Evolutionary conservation across 768 basidiomycete species (phyloP), one percentile per base, ranked within the genome.

Genomic region (Mycena galericulata): DNA sequence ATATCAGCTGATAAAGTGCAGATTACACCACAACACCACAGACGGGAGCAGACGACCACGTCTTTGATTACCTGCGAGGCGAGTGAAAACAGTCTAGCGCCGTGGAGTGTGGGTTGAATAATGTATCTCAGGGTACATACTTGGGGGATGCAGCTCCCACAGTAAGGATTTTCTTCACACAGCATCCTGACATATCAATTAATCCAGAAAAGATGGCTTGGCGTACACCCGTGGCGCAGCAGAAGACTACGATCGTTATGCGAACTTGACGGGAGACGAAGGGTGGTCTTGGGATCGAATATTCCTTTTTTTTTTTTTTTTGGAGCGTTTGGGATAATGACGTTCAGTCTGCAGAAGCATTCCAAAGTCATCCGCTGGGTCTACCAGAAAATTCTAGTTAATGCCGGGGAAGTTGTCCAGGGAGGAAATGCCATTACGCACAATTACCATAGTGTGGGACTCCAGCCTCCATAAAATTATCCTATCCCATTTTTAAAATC

Each of bases 231-330:
- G 79, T 20, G 80, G 79, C 7, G 75, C 77, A 0, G 61, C 65
- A 14, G 75, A 76, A 29, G 79, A 81, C 57, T 79, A 67, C 47
- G 67, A 81, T 46, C 73, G 76, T 3, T 78, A 69, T 43, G 80
- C 80, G 2, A 43, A 51, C 1, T 63, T 79, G 20, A 76, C 79
- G 30, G 77, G 75, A 2, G 80, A 82, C 62, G 27, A 53, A 5
- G 79, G 80, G 3, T 83, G 82, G 82, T 75, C 78, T 7, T 83
- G 80, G 81, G 66, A 78, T 22, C 71, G 62, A 43, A 36, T 78
- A 10, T 63, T 73, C 46, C 74, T 62, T n/a, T 78, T 74, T 58
- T 70, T 77, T 40, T 61, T 60, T n/a, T n/a, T n/a, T n/a, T n/a
- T n/a, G n/a, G n/a, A n/a, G n/a, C n/a, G n/a, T n/a, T n/a, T n/a